Evolutionary conservation across 2,329 filamentous ascomycete genomes (phyloP).

Genomic region (Westerdykella sp.): DNA sequence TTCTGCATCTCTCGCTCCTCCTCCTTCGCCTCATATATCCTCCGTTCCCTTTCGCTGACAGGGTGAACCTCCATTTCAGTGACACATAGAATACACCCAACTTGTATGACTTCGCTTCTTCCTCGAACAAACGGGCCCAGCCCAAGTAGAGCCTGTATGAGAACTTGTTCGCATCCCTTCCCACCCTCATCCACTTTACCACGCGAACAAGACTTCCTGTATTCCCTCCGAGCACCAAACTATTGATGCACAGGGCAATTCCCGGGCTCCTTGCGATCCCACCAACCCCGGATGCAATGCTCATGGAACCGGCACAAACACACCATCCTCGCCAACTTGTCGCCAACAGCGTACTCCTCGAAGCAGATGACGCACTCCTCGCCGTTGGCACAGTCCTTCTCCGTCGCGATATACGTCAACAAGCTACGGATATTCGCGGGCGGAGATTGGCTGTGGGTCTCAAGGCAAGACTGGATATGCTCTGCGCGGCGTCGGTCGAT

Average conservation of each 20-base stretch:
- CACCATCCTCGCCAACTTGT: conserved; percentile 54
- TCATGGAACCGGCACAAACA: conserved; percentile 61
- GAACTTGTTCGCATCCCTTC: background rate
- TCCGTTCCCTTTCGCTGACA: no score
- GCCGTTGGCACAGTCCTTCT: conserved; percentile 57
- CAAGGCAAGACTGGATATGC: conserved; percentile 42
- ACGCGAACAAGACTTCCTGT: background rate
- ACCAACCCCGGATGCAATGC: conserved; percentile 17
- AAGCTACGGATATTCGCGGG: conserved; percentile 32
- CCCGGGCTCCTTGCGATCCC: background rate
- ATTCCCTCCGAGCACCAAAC: background rate
- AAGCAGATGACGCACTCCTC: conserved; percentile 61
- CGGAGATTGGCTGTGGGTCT: conserved; percentile 22
- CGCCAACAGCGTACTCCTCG: conserved; percentile 57
- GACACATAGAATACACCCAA: no score
- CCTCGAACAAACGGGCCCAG: no score
- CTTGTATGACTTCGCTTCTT: no score
- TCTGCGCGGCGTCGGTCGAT: conserved; percentile 25
- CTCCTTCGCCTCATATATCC: no score
- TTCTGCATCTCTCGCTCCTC: no score
- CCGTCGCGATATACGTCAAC: conserved; percentile 52
- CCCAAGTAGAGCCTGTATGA: no score
- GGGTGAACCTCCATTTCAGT: no score
- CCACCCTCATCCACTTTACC: background rate
- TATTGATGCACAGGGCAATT: background rate